Percentiles rank a stretch among this genome's conserved stretches.
Evolutionary conservation across 2,329 filamentous ascomycete species (phyloP).

Genomic region (Colletotrichum noveboracense): DNA sequence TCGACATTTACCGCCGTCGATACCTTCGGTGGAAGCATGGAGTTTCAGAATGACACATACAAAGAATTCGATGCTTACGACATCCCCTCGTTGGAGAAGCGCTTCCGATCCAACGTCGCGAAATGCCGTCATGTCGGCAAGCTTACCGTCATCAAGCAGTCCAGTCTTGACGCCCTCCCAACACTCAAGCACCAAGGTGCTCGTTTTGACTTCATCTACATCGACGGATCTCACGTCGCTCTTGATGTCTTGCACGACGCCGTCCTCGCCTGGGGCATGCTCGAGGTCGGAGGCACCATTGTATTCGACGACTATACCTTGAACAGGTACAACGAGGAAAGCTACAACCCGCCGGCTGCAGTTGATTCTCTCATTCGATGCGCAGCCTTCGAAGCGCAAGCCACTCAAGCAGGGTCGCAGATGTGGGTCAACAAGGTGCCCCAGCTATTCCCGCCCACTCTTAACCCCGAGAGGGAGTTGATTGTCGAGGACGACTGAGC

Average conservation of each 20-base stretch:
- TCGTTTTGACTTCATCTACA: not conserved
- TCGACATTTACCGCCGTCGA: not conserved
- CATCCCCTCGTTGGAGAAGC: not conserved
- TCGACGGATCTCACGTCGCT: not conserved
- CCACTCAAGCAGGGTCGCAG: not conserved
- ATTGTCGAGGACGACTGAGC: not conserved
- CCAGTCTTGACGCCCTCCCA: not conserved
- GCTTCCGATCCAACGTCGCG: not conserved
- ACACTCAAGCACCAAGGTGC: not conserved
- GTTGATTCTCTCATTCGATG: not conserved
- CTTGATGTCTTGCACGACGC: not conserved
- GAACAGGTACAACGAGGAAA: not conserved
- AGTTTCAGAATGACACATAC: not conserved
- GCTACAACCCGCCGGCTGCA: not conserved
- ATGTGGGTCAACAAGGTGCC: not conserved
- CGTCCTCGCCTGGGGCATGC: not conserved
- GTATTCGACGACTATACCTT: not conserved
- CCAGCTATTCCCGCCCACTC: not conserved
- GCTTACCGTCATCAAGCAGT: not conserved
- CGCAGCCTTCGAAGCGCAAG: not conserved
- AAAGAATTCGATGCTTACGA: not conserved
- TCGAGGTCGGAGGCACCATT: not conserved
- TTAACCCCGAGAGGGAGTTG: not conserved
- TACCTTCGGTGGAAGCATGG: not conserved
- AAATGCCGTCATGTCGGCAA: not conserved